These are phyloP conservation scores for Chaetomiaceae sp. DNA, from an alignment of 2,329 filamentous ascomycete genomes.

Conservation along the genomic window DNA sequence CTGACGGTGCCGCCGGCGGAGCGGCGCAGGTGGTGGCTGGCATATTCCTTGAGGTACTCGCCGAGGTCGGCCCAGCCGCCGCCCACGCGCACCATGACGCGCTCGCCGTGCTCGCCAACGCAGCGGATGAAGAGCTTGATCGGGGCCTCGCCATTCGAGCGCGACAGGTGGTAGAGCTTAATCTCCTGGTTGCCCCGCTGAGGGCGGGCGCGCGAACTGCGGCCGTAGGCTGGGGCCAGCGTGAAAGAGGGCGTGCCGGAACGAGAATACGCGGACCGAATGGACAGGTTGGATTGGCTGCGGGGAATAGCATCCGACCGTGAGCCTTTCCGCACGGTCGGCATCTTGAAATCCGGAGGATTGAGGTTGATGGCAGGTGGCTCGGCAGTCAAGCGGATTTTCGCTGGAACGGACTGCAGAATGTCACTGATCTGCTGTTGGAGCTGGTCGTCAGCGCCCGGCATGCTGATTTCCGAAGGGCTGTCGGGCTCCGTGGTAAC, in stretches of 20 bases:
- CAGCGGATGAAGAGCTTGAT: constrained; percentile 93
- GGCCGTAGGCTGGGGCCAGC: constrained; percentile 54
- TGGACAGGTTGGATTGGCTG: constrained; percentile 44
- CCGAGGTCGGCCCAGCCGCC: constrained; percentile 97
- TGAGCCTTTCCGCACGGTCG: constrained; percentile 32
- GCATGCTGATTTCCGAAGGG: constrained; percentile 32
- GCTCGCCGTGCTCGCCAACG: constrained; percentile 82
- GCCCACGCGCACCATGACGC: constrained; percentile 96
- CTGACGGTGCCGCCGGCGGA: constrained; percentile 39
- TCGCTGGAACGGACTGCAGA: constrained; percentile 68
- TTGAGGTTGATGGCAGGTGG: constrained; percentile 45
- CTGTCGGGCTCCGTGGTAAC: constrained; percentile 35
- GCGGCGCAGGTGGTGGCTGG: constrained; percentile 79
- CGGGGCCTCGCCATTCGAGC: constrained; percentile 75
- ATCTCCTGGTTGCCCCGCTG: constrained; percentile 63
- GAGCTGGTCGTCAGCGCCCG: constrained; percentile 58
- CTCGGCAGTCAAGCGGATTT: constrained; percentile 65
- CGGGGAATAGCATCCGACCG: constrained; percentile 38
- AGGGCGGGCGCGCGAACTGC: constrained; percentile 43
- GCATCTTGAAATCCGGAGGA: constrained; percentile 51
- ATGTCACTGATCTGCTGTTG: constrained; percentile 77
- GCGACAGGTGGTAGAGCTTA: constrained; percentile 85
- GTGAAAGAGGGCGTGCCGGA: constrained; percentile 63
- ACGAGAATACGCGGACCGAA: constrained; percentile 37
- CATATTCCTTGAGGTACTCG: constrained; percentile 91